Evolutionary conservation across 108 stramenopile species (phyloP), one percentile per base, ranked within the genome.

Genomic region (Asterionellopsis glacialis): DNA sequence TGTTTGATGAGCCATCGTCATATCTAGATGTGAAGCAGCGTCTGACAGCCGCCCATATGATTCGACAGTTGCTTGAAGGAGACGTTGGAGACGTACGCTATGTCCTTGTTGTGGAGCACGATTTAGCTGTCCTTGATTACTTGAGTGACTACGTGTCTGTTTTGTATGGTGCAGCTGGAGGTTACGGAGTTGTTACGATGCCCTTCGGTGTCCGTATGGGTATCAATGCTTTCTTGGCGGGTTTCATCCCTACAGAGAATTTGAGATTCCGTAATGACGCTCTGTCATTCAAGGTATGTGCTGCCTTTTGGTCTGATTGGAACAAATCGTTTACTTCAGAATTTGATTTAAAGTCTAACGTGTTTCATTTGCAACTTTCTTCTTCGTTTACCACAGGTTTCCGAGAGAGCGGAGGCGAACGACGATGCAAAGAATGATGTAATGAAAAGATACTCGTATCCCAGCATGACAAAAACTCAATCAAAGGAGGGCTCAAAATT

Each of bases 171-270:
- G 71, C 79, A 45, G 85, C 96, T 11, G 94, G 93, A 51, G 99
- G 90, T 15, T 99, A 99, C 80, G 99, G 99, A 51, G 99, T 99
- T 26, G 99, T 99, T 15, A 99, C 99, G 57, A 99, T 98, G 99
- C 99, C 97, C 16, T 96, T 96, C 71, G 85, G 93, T 53, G 99
- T 98, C 13, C 85, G 97, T 15, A 93, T 94, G 43, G 99, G 97
- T 58, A 99, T 99, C 84, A 99, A 99, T 77, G 88, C 97, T 45
- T 99, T 99, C 79, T 78, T 99, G 61, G 95, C 97, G 1, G 97
- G 99, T 22, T 99, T 95, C 75, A 85, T 99, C 54, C 95, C 95
- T 49, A 98, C 99, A 21, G 99, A 99, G 84, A 99, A 99, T 72
- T 67, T 99, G 56, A 74, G 99, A 19, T 99, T 99, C 85, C 84